These are phyloP conservation scores for Ulmus americana DNA, from an alignment of 331 rosid species.

Conservation along the genomic window DNA sequence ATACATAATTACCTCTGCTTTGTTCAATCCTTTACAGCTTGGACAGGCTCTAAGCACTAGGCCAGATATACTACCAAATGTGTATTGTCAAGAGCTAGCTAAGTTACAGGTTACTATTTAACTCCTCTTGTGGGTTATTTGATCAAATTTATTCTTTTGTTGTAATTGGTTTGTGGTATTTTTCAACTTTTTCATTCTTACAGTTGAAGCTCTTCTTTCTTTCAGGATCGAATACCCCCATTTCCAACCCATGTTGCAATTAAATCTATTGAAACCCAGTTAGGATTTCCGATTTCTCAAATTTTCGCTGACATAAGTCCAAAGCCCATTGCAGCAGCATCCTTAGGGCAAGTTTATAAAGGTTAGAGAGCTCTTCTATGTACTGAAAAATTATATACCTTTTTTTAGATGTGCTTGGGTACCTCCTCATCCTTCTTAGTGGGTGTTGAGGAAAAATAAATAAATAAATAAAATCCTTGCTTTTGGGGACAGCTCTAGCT, in stretches of 20 bases:
- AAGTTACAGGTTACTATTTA: slow-evolving; percentile 64
- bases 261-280: slow-evolving; percentile 67
- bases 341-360: slow-evolving; percentile 94
- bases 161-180: not conserved
- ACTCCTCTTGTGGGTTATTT: slow-evolving; percentile 17
- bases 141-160: slow-evolving; percentile 10
- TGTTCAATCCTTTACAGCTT: slow-evolving; percentile 56
- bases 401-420: slow-evolving; percentile 12
- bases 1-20: not conserved
- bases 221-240: slow-evolving; percentile 94
- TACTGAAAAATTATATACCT: slow-evolving; percentile 9
- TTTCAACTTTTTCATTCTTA: not conserved
- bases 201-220: slow-evolving; percentile 14
- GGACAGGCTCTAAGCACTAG: slow-evolving; percentile 98
- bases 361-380: slow-evolving; percentile 45
- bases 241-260: slow-evolving; percentile 71
- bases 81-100: slow-evolving; percentile 87
- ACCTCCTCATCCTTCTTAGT: slow-evolving; percentile 11
- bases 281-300: slow-evolving; percentile 59
- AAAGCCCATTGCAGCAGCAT: slow-evolving; percentile 88
- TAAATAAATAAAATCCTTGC: not conserved
- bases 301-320: slow-evolving; percentile 73
- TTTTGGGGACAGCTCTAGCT: slow-evolving; percentile 37
- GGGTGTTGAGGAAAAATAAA: slow-evolving; percentile 6
- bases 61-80: slow-evolving; percentile 71